Evolutionary conservation across 768 basidiomycete genomes (phyloP), one percentile per base, ranked within the genome.

Genomic region (Coprinellus micaceus): DNA sequence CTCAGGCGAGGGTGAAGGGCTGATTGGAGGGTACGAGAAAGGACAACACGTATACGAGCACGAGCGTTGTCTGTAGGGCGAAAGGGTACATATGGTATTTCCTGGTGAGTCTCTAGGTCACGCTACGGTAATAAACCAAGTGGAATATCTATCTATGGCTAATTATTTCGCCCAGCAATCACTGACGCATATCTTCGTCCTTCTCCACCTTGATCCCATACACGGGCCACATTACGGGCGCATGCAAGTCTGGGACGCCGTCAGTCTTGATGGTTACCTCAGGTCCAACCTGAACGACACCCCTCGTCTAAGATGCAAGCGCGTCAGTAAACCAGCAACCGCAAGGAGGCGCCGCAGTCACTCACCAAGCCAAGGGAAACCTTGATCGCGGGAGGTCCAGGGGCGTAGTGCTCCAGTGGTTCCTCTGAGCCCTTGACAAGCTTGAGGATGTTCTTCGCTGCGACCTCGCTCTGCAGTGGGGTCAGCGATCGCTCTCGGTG

Each of bases 331-430:
- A 43, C 45, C n/a, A n/a, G n/a, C n/a, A n/a, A n/a, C n/a, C n/a
- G n/a, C n/a, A n/a, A n/a, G n/a, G n/a, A n/a, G n/a, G n/a, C n/a
- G n/a, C n/a, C n/a, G n/a, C n/a, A n/a, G n/a, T n/a, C 0, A 71
- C 79, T 60, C 49, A 83, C 81, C 48, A 85, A 59, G 3, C 85
- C 85, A 22, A 87, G 74, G 0, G 85, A 81, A 1, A 87, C 75
- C 63, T 85, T 85, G 71, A 86, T 86, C 17, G 74, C 81, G 0
- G 82, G 81, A 11, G 67, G 60, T 5, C 74, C 70, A 0, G 83
- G 81, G 0, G 50, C 64, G 57, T 85, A 84, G 10, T 62, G 64
- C 49, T 78, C 78, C 22, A 84, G 66, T n/a, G 65, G 61, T 22
- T 70, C 68, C 0, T 47, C 61, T 12, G 47, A 56, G 9, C 52